Conservation (phyloP, 306 rosid genomes). For the Quercus berberidifolia region DNA sequence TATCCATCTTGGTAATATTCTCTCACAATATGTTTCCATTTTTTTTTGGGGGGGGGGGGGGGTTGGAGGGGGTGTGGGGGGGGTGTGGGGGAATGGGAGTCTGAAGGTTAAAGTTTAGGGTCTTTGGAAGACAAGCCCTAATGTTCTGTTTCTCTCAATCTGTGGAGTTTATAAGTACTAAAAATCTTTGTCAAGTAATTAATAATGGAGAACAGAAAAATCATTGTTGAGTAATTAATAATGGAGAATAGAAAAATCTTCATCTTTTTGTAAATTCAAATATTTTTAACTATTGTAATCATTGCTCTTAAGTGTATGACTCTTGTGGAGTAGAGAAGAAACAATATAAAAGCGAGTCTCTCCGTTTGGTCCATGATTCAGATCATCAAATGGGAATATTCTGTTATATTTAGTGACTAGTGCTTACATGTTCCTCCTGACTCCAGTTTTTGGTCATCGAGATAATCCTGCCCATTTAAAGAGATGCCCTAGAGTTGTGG, state of each 20-base stretch:
- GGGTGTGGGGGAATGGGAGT: too few relatives aligned
- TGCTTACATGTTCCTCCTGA: conserved; percentile 20
- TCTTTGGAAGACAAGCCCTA: neutral
- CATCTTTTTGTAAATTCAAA: neutral
- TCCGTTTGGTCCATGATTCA: conserved; percentile 3
- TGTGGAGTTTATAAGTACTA: neutral
- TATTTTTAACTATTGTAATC: neutral
- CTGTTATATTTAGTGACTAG: conserved; percentile 12
- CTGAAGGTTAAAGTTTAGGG: neutral
- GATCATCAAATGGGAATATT: conserved; percentile 2
- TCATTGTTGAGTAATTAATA: neutral
- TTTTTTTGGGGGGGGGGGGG: neutral
- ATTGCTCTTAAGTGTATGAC: neutral
- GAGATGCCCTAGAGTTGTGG: conserved; percentile 78
- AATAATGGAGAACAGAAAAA: neutral
- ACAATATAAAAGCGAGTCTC: neutral
- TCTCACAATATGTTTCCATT: neutral
- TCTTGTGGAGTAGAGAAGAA: neutral
- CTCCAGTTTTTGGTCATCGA: conserved; percentile 84
- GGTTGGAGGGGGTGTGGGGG: too few relatives aligned
- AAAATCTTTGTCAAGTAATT: neutral
- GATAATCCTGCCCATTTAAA: conserved; percentile 72
- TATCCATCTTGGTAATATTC: conserved; percentile 70
- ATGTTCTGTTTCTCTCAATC: neutral
- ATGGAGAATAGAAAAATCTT: neutral